phyloP scores from a whole-genome alignment of 805 yeast species.

The Barnettozyma wickerhamii region DNA sequence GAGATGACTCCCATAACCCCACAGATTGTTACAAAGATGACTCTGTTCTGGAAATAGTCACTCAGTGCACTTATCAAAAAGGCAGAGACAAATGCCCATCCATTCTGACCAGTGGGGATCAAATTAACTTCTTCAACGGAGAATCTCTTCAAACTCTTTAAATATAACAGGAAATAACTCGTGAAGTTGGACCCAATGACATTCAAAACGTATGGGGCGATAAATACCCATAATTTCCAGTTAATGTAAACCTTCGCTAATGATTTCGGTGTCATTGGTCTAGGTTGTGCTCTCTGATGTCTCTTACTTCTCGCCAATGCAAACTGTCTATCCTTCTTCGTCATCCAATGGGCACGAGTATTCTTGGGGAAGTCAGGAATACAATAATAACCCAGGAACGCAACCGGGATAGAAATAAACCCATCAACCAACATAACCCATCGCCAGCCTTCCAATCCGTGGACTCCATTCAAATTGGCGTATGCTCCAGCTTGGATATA shows the following conservation, averaged over 20 bases:
- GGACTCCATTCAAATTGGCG: conserved; percentile 40
- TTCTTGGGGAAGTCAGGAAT: conserved; percentile 37
- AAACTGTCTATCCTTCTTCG: conserved; percentile 7
- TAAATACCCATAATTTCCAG: conserved; percentile 4
- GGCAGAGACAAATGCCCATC: neutral
- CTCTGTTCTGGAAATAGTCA: neutral
- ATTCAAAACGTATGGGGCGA: neutral
- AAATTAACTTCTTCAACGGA: conserved; percentile 1
- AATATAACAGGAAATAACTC: neutral
- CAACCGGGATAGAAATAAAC: conserved; percentile 43
- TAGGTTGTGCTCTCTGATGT: neutral
- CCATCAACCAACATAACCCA: conserved; percentile 55
- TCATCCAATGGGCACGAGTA: conserved; percentile 4
- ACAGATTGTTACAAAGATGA: neutral
- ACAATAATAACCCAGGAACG: conserved; percentile 39
- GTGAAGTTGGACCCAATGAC: neutral
- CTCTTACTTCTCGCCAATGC: conserved; percentile 4
- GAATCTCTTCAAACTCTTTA: neutral
- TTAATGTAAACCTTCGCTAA: neutral
- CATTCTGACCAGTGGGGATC: conserved; percentile 2
- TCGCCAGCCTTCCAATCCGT: conserved; percentile 61
- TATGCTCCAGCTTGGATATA: conserved; percentile 56
- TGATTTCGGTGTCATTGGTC: neutral
- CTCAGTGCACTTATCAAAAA: neutral
- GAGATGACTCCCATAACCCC: neutral